phyloP scores from a whole-genome alignment of 257 asterid species.

The Jaltomata sinuosa region DNA sequence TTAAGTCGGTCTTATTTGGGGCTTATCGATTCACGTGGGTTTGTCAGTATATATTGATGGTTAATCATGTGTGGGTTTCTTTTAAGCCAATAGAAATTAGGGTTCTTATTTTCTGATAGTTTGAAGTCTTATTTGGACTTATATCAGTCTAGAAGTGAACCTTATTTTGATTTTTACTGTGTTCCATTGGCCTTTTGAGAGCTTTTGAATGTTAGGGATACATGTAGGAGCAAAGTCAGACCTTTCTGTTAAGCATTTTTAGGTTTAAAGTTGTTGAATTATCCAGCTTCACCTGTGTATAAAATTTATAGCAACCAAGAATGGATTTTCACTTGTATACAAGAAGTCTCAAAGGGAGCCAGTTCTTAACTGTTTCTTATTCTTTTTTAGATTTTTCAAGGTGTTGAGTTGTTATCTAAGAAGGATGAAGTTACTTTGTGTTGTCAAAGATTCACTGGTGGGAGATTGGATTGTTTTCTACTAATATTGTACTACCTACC shows the following conservation, averaged over 20 bases:
- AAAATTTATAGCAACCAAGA: neutral
- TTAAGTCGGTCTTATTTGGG: neutral
- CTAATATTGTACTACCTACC: neutral
- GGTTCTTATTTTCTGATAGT: neutral
- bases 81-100: neutral
- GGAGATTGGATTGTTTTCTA: neutral
- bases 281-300: neutral
- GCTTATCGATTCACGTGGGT: neutral
- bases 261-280: neutral
- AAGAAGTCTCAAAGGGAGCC: neutral
- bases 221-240: neutral
- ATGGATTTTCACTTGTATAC: neutral
- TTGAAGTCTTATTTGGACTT: neutral
- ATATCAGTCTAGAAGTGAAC: neutral
- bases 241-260: neutral
- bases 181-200: neutral
- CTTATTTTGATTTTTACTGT: neutral
- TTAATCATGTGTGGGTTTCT: neutral
- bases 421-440: neutral
- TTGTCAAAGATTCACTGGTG: neutral
- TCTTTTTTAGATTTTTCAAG: neutral
- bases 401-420: neutral
- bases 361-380: neutral
- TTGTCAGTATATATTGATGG: no score
- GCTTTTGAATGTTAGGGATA: neutral